A percentile compares a stretch with the other conserved stretches of the same genome.
These are phyloP conservation scores for Diaporthe eres DNA, from an alignment of 2,329 filamentous ascomycete genomes.

Conservation along the genomic window DNA sequence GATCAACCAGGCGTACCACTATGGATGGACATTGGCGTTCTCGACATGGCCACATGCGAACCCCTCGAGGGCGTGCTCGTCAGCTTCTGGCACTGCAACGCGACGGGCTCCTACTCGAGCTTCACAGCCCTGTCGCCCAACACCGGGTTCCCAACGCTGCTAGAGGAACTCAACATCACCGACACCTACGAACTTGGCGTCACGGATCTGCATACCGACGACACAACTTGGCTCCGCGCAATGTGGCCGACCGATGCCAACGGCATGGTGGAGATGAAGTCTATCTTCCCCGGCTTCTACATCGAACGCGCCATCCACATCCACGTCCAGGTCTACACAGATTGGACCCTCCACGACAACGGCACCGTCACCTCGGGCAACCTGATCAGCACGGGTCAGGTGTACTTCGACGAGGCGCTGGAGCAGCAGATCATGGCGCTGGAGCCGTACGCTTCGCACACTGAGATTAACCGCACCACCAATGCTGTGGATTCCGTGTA, in stretches of 20 bases:
- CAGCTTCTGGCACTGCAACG: conserved; percentile 39
- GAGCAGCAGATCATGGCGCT: conserved; percentile 30
- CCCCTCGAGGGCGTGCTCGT: conserved; percentile 31
- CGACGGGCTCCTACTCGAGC: conserved; percentile 29
- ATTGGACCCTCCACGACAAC: conserved; percentile 31
- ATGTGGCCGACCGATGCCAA: conserved; percentile 34
- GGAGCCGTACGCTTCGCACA: conserved; percentile 28
- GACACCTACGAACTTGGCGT: conserved; percentile 26
- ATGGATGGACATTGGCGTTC: conserved; percentile 34
- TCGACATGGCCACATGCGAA: conserved; percentile 38
- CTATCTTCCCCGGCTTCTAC: conserved; percentile 33
- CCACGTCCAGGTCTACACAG: conserved; percentile 32
- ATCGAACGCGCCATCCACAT: conserved; percentile 34
- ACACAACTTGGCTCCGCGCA: conserved; percentile 27
- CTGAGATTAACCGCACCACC: conserved; percentile 32
- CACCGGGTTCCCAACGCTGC: not conserved
- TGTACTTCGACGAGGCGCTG: conserved; percentile 28
- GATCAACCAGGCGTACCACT: conserved; percentile 35
- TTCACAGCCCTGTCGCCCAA: conserved; percentile 32
- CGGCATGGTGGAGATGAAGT: conserved; percentile 36
- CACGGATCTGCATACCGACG: conserved; percentile 33
- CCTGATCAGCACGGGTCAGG: conserved; percentile 22
- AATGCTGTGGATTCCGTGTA: conserved; percentile 33
- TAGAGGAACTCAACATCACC: conserved; percentile 26
- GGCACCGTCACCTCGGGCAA: conserved; percentile 29